Conservation (phyloP, 352 stramenopile species). For the Globisporangium megalacanthum region DNA sequence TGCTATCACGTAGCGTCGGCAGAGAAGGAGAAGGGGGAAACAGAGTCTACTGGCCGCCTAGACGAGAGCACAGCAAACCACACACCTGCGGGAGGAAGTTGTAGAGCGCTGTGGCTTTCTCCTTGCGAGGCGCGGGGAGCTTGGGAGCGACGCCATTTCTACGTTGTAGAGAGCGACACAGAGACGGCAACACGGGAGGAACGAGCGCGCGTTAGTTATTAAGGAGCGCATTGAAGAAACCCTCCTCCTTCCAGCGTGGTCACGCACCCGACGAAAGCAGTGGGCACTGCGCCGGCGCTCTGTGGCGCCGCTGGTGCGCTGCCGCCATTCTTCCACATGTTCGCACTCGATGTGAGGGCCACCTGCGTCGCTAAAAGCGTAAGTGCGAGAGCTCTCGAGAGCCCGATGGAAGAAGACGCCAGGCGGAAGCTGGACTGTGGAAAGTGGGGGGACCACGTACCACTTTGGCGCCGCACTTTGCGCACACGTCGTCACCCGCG, state of each 20-base stretch:
- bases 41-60: not conserved
- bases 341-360: constrained; percentile 24
- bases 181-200: not conserved
- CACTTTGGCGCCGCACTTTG: constrained; percentile 56
- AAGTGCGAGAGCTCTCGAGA: not conserved
- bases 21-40: not conserved
- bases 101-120: constrained; percentile 69
- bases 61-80: too few species aligned
- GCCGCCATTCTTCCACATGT: constrained; percentile 45
- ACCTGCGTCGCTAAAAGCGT: constrained; percentile 18
- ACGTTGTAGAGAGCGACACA: not conserved
- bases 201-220: not conserved
- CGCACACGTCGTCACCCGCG: constrained; percentile 41
- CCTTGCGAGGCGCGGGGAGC: constrained; percentile 29
- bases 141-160: constrained; percentile 6
- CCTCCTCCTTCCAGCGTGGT: constrained; percentile 46
- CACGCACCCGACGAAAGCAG: constrained; percentile 45
- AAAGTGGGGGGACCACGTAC: constrained; percentile 21
- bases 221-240: constrained; percentile 18
- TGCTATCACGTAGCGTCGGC: too few species aligned
- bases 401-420: not conserved
- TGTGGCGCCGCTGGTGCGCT: constrained; percentile 15
- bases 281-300: constrained; percentile 54
- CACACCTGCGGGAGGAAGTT: constrained; percentile 67
- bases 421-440: not conserved